Base-by-base conservation (phyloP, 192 early-diverging fungal genomes). In the Phlyctochytrium bullatum region DNA sequence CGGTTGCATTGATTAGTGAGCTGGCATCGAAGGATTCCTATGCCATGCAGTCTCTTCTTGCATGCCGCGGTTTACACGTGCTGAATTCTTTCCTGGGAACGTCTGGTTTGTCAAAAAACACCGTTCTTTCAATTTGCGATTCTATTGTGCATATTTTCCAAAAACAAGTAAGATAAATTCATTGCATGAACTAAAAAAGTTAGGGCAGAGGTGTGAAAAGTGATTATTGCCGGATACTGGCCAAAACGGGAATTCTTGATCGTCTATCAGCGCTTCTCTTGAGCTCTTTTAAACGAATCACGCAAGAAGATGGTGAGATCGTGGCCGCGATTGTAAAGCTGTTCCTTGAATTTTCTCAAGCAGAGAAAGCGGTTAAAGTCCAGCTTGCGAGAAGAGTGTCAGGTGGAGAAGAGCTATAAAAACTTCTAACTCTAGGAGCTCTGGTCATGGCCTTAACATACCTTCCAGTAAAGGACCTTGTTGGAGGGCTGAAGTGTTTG, bases 401-500 rank as follows among this genome's bases (percentile, higher is more conserved):
- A n/a, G n/a, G n/a, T n/a, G n/a, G n/a, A n/a, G n/a, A n/a, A n/a
- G n/a, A n/a, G n/a, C n/a, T n/a, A n/a, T n/a, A n/a, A n/a, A n/a
- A n/a, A n/a, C n/a, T n/a, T n/a, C n/a, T n/a, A n/a, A n/a, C n/a
- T n/a, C n/a, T 81, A 87, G 52, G 57, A 72, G 2, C 62, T 88
- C 50, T 72, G 58, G 51, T 68, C 17, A 16, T 17, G 33, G 72
- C 64, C 1, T 57, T 88, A 30, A 67, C 78, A 27, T 69, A 71
- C 31, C 53, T 87, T 33, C 61, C 73, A 32, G 62, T 72, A 1
- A 56, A 59, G 3, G 47, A 78, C 12, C 62, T 59, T 16, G 79
- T 88, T 1, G 59, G 64, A 50, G 78, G 85, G 74, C 68, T 87
- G 0, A 88, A 87, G 68, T 81, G 76, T 32, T 67, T 88, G 47